Conservation (phyloP, 257 asterid genomes). For the Fraxinus pennsylvanica region DNA sequence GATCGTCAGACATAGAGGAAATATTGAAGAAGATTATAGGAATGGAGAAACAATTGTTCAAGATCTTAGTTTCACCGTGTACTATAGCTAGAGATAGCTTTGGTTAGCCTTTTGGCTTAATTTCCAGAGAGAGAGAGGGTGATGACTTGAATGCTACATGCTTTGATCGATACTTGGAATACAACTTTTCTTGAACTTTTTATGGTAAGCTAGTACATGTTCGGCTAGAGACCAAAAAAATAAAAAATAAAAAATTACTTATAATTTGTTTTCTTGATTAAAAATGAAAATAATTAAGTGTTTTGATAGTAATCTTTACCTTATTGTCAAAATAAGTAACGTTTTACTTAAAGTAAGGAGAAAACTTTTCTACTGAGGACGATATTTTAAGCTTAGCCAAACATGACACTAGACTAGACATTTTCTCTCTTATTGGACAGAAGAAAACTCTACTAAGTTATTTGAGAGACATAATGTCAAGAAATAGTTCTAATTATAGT, state of each 20-base stretch:
- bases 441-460: neutral
- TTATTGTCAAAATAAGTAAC: neutral
- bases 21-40: neutral
- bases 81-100: conserved; percentile 28
- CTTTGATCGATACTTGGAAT: neutral
- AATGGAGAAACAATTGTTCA: conserved; percentile 16
- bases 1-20: conserved; percentile 51
- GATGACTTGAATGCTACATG: conserved; percentile 24
- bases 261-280: neutral
- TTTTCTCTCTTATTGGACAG: neutral
- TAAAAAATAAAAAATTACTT: neutral
- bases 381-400: neutral
- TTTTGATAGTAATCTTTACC: neutral
- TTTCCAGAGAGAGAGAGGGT: conserved; percentile 20
- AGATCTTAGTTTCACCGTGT: conserved; percentile 32
- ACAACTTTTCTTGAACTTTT: neutral
- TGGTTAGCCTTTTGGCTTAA: conserved; percentile 24
- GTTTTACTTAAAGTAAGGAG: neutral
- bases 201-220: neutral
- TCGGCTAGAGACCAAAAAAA: neutral
- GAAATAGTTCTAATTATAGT: neutral
- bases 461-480: neutral
- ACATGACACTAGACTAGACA: neutral
- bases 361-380: neutral
- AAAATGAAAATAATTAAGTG: neutral